Conservation (phyloP, 73 alveolate species). For the Loxodes magnus region DNA sequence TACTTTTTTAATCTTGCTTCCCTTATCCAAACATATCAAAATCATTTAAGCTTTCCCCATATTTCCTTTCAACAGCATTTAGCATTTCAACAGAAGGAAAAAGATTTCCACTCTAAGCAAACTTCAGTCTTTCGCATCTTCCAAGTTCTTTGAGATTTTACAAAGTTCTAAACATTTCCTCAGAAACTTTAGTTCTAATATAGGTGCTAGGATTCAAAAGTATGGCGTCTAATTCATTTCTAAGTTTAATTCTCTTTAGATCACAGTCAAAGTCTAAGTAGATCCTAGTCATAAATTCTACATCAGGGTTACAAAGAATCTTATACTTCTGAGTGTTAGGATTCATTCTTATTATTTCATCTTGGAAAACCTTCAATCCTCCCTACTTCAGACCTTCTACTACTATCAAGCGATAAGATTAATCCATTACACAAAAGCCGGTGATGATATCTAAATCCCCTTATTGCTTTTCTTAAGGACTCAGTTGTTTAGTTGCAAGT, state of each 20-base stretch:
- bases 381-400: constrained; percentile 59
- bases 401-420: too few species aligned
- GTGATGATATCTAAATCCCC: too few species aligned
- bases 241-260: constrained; percentile 40
- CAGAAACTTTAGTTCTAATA: constrained; percentile 55
- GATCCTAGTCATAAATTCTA: constrained; percentile 35
- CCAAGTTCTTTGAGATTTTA: constrained; percentile 49
- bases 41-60: constrained; percentile 44
- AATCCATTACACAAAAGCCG: too few species aligned
- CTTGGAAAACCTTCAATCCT: constrained; percentile 31
- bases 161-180: constrained; percentile 53
- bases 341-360: constrained; percentile 23
- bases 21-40: constrained; percentile 41
- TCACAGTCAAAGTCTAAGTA: constrained; percentile 43
- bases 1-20: neutral
- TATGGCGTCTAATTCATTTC: constrained; percentile 36
- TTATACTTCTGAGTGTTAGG: constrained; percentile 35
- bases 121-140: constrained; percentile 39
- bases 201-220: constrained; percentile 54
- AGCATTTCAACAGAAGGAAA: constrained; percentile 33
- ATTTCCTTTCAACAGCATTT: constrained; percentile 45
- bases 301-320: constrained; percentile 50
- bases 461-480: too few species aligned
- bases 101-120: constrained; percentile 34
- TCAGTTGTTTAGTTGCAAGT: too few species aligned